Conservation (phyloP, 2,329 filamentous ascomycete species). For the Furcasterigmium sp. region DNA sequence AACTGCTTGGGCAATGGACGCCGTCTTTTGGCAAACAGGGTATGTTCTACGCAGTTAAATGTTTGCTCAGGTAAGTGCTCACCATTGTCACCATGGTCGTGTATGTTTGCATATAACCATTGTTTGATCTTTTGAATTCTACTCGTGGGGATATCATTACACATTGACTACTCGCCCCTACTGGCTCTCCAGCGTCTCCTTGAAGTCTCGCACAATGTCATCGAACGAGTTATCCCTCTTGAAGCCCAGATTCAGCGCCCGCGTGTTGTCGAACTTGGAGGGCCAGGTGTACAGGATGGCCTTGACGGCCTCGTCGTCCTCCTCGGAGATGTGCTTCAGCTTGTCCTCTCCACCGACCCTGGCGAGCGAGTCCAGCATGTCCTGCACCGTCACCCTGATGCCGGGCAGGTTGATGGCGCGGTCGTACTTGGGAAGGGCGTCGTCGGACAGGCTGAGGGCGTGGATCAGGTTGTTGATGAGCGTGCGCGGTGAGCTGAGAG, state of each 20-base stretch:
- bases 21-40: too few relatives aligned
- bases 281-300: constrained; percentile 1
- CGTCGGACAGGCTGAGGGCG: constrained; percentile 31
- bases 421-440: constrained; percentile 30
- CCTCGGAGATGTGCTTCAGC: neutral
- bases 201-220: neutral
- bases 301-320: neutral
- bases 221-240: neutral
- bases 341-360: constrained; percentile 33
- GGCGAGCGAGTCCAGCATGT: constrained; percentile 46
- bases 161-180: neutral
- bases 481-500: constrained; percentile 38
- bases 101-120: neutral
- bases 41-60: too few relatives aligned
- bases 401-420: constrained; percentile 48
- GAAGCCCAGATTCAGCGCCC: neutral
- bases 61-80: too few relatives aligned
- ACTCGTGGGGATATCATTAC: too few relatives aligned
- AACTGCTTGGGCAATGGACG: too few relatives aligned
- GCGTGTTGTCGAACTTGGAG: neutral
- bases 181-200: neutral
- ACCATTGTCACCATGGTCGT: neutral
- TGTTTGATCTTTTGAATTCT: too few relatives aligned
- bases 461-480: constrained; percentile 39
- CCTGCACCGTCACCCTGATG: constrained; percentile 42